Evolutionary conservation across 192 early-diverging fungal species (phyloP), one percentile per base, ranked within the genome.

Genomic region (Podila verticillata): DNA sequence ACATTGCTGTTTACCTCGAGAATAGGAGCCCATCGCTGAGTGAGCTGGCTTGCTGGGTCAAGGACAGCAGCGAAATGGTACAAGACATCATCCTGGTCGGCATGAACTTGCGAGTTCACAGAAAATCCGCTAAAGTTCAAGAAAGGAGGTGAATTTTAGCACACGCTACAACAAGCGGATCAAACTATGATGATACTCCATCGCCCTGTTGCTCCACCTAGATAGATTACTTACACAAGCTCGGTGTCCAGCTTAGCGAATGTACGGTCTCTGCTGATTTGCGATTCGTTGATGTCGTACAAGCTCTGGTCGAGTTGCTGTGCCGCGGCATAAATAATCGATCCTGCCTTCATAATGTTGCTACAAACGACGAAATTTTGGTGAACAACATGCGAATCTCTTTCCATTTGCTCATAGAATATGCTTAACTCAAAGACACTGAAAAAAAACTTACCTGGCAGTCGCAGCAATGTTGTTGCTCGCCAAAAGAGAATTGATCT

Each of bases 1-100:
- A 15, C 39, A 3, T 44, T 15, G 19, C 31, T 39, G 82, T 20
- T 57, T 66, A 70, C 87, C 67, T 93, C 68, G n/a, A 99, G 74
- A 3, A 99, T 73, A 2, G 91, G 81, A 0, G 92, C 74, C 87
- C 90, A 89, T 69, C 92, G 93, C 74, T 99, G 97, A 7, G 94
- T 94, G 5, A 69, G 61, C 49, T 95, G 89, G 70, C 89, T 94
- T 10, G 93, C 48, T 6, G 97, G 97, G 71, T 97, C 93, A 7
- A 99, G 69, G 7, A 93, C 74, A 1, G 87, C 91, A 36, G 70
- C 83, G 44, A 88, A 72, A 20, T 86, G 75, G 63, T 85, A 82
- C 13, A 84, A 72, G 0, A 82, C 70, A 2, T 75, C 39, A 3
- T 72, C 65, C 2, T 63, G 44, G 15, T 78, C 68, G 7, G 82